Conservation (phyloP, 2,329 filamentous ascomycete species). For the Curvularia sp. region DNA sequence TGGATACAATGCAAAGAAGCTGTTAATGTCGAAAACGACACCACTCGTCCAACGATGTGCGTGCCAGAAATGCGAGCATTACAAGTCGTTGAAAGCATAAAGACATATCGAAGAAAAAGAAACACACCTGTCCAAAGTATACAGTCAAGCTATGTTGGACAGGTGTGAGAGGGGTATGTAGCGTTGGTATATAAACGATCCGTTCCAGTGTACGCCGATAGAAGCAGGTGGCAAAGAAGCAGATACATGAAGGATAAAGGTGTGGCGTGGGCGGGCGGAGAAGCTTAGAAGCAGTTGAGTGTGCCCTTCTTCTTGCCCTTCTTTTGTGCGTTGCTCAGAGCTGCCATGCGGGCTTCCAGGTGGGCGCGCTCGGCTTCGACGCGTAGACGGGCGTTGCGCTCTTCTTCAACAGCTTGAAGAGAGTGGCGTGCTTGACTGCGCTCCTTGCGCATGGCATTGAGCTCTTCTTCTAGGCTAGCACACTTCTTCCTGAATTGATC, state of each 20-base stretch:
- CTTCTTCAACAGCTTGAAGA: conserved; percentile 93
- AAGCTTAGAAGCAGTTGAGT: conserved; percentile 89
- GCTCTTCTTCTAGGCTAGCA: conserved; percentile 73
- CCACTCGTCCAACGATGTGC: conserved; percentile 16
- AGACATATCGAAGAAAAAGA: conserved; percentile 22
- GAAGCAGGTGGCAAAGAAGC: conserved; percentile 31
- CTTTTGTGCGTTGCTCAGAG: conserved; percentile 83
- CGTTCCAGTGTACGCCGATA: conserved; percentile 32
- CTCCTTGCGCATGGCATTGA: conserved; percentile 68
- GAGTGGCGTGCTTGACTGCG: conserved; percentile 66
- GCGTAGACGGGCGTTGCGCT: conserved; percentile 88
- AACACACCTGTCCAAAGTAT: conserved; percentile 16
- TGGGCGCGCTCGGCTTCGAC: conserved; percentile 88
- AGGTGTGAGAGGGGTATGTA: conserved; percentile 32
- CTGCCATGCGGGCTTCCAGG: conserved; percentile 81
- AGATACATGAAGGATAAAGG: conserved; percentile 26
- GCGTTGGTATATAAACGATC: conserved; percentile 36
- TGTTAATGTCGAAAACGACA: conserved; percentile 15
- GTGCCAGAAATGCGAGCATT: conserved; percentile 26
- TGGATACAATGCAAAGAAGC: conserved; percentile 1
- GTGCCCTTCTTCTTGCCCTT: conserved; percentile 95
- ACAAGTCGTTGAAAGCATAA: conserved; percentile 35
- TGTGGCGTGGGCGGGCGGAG: conserved; percentile 13
- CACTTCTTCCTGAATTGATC: conserved; percentile 92
- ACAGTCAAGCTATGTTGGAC: conserved; percentile 9